A percentile compares a stretch with the other conserved stretches of the same genome.
Evolutionary conservation across 1,284 basidiomycete genomes (phyloP).

Genomic region (Boletus smithii): DNA sequence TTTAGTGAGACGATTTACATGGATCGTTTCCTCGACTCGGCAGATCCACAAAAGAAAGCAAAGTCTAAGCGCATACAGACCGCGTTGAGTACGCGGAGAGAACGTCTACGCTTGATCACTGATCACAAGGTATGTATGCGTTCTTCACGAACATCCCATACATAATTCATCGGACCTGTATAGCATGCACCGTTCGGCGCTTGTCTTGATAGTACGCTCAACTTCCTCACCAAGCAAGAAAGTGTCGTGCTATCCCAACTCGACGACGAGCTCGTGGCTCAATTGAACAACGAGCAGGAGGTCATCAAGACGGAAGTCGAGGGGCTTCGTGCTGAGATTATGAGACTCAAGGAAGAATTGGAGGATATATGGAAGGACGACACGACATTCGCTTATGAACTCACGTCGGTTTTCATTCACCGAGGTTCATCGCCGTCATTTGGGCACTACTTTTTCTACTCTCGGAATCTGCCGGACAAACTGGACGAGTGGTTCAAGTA

Average conservation of each 20-base stretch:
- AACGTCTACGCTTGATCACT: slow-evolving; percentile 63
- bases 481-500: slow-evolving; percentile 93
- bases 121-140: slow-evolving; percentile 60
- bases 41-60: slow-evolving; percentile 66
- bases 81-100: slow-evolving; percentile 59
- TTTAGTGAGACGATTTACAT: slow-evolving; percentile 86
- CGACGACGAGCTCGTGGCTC: slow-evolving; percentile 51
- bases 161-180: not conserved
- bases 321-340: slow-evolving; percentile 51
- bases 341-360: slow-evolving; percentile 63
- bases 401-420: slow-evolving; percentile 96
- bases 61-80: slow-evolving; percentile 67
- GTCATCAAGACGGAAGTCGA: slow-evolving; percentile 61
- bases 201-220: slow-evolving; percentile 50
- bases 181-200: slow-evolving; percentile 58
- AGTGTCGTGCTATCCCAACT: slow-evolving; percentile 42
- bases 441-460: slow-evolving; percentile 90
- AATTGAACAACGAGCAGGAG: slow-evolving; percentile 52
- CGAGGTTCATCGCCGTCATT: slow-evolving; percentile 80
- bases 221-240: slow-evolving; percentile 52
- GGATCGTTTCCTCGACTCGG: slow-evolving; percentile 87
- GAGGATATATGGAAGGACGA: slow-evolving; percentile 78
- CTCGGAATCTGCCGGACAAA: slow-evolving; percentile 70
- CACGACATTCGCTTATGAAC: slow-evolving; percentile 74
- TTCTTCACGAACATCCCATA: not conserved